Conservation (phyloP, 257 asterid species). For the Solanum rostratum region DNA sequence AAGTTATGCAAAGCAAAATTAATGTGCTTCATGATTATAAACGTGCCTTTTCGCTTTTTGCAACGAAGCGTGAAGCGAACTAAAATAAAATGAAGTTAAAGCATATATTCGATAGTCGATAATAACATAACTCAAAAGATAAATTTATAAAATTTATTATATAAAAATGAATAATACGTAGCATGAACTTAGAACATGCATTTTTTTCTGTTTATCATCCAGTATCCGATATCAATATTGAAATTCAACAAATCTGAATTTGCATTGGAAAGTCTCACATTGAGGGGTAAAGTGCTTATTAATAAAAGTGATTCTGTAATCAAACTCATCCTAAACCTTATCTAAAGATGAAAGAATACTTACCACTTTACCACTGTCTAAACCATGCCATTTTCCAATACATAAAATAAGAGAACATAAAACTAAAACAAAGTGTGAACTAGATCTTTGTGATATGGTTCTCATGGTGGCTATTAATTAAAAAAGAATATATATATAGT, state of each 20-base stretch:
- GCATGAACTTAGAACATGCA: too few species aligned
- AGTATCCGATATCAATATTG: too few species aligned
- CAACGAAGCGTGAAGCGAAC: neutral
- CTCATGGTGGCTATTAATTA: neutral
- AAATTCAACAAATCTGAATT: too few species aligned
- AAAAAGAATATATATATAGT: neutral
- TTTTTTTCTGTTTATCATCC: too few species aligned
- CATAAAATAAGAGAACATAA: neutral
- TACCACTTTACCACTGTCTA: too few species aligned
- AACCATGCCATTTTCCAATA: neutral
- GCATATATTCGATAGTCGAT: neutral
- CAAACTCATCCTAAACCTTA: too few species aligned
- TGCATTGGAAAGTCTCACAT: too few species aligned
- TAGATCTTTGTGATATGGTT: neutral
- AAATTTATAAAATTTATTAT: neutral
- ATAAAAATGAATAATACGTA: neutral
- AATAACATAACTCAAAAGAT: neutral
- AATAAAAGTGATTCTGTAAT: too few species aligned
- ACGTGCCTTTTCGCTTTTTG: neutral
- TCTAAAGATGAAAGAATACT: too few species aligned
- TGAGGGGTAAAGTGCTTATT: too few species aligned
- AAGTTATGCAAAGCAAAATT: neutral
- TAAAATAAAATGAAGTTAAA: neutral
- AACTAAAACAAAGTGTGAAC: neutral
- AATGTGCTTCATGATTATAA: neutral